A percentile compares a stretch with the other conserved stretches of the same genome.
Conservation (phyloP, 1,284 basidiomycete genomes). For the Cystobasidium slooffiae region DNA sequence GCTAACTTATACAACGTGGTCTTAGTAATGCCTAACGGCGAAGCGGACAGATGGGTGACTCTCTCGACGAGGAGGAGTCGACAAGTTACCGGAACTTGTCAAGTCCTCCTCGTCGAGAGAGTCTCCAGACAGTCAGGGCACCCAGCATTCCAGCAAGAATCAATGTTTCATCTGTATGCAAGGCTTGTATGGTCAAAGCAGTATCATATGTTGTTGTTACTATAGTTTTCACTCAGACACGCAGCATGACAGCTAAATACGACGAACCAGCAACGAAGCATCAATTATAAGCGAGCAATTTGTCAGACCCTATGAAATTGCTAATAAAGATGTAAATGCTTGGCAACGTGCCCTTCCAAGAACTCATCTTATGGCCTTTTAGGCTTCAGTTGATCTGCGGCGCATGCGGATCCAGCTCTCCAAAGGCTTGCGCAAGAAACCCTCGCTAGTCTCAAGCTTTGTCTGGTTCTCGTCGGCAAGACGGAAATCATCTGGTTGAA, state of each 20-base stretch:
- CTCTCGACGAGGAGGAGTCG: too few relatives aligned
- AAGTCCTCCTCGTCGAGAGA: too few relatives aligned
- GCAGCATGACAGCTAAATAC: not conserved
- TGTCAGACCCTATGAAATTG: not conserved
- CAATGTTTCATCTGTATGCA: too few relatives aligned
- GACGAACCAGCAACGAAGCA: too few relatives aligned
- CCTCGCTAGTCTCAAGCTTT: slow-evolving; percentile 71
- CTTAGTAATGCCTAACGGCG: too few relatives aligned
- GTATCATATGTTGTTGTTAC: slow-evolving; percentile 3
- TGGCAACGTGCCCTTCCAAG: not conserved
- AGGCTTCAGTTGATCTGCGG: slow-evolving; percentile 27
- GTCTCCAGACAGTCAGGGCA: too few relatives aligned
- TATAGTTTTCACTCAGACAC: not conserved
- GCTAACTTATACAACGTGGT: too few relatives aligned
- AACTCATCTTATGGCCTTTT: not conserved
- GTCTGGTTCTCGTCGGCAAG: slow-evolving; percentile 46
- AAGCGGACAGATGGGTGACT: too few relatives aligned
- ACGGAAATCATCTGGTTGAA: slow-evolving; percentile 59
- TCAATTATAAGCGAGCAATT: too few relatives aligned
- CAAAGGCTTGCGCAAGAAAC: slow-evolving; percentile 74
- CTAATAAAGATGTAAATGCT: not conserved
- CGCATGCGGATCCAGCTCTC: slow-evolving; percentile 41
- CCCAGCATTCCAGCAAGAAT: too few relatives aligned
- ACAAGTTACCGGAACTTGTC: too few relatives aligned
- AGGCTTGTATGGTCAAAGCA: not conserved